Evolutionary conservation across 768 basidiomycete species (phyloP).

Genomic region (Termitomyces sp.): DNA sequence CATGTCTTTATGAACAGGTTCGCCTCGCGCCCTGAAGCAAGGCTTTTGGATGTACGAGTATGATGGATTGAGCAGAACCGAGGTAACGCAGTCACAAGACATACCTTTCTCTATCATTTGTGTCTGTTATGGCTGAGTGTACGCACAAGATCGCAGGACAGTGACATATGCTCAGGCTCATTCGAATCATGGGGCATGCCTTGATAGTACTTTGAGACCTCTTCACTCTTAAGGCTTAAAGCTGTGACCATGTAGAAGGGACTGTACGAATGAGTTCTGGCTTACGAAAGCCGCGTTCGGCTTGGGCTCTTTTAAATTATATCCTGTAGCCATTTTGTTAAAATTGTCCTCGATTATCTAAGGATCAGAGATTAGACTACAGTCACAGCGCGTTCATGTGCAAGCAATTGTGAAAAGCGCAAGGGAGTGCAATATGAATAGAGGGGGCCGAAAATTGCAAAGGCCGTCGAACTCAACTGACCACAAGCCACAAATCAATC

Average conservation of each 20-base stretch:
- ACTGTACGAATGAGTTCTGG: not conserved
- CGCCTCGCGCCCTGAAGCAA: too few relatives aligned
- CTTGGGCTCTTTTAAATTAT: not conserved
- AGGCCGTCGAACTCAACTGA: not conserved
- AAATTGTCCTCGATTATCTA: not conserved
- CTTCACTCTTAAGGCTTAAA: not conserved
- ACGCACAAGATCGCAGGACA: not conserved
- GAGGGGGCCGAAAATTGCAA: too few relatives aligned
- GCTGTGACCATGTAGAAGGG: not conserved
- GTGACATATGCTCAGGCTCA: not conserved
- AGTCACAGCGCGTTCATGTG: too few relatives aligned
- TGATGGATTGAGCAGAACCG: not conserved
- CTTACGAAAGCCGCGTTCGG: not conserved
- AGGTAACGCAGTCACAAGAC: not conserved
- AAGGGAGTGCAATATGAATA: not conserved
- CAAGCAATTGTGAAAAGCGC: not conserved
- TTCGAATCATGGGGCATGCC: not conserved
- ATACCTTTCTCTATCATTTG: not conserved
- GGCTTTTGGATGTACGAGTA: not conserved
- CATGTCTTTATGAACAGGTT: not conserved
- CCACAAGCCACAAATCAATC: not conserved
- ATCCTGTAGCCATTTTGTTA: not conserved
- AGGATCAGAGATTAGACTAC: not conserved
- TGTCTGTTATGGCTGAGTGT: not conserved
- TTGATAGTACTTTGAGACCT: not conserved